A percentile compares a stretch with the other conserved stretches of the same genome.
These are phyloP conservation scores for Marchantia paleacea DNA, from an alignment of 225 moss, liverwort and hornwort genomes.

Conservation along the genomic window DNA sequence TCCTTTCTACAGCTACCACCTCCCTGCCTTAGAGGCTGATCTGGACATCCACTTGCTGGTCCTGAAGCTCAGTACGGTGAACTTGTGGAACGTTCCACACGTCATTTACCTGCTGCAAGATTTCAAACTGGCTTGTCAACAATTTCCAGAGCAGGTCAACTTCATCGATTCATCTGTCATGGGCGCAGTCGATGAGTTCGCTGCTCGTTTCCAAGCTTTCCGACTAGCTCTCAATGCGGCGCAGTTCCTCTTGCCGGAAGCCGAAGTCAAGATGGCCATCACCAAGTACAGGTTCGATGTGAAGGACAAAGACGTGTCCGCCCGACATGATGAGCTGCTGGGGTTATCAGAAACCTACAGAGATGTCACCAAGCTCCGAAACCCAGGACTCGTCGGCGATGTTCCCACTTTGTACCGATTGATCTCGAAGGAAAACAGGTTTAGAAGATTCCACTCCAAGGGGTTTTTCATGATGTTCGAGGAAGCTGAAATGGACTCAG, in stretches of 20 bases:
- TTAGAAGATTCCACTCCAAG: neutral
- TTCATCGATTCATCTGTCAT: neutral
- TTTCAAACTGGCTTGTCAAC: neutral
- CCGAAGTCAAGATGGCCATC: neutral
- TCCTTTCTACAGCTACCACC: slow-evolving; percentile 4
- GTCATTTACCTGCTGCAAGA: slow-evolving; percentile 1
- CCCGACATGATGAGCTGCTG: neutral
- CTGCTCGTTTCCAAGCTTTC: neutral
- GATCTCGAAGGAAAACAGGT: slow-evolving; percentile 3
- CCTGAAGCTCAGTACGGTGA: neutral
- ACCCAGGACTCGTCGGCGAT: neutral
- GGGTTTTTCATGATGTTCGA: neutral
- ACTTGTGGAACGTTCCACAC: neutral
- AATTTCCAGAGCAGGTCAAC: slow-evolving; percentile 5
- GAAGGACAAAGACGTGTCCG: neutral
- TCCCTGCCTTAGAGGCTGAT: slow-evolving; percentile 1
- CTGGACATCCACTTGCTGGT: slow-evolving; percentile 5
- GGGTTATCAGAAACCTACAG: neutral
- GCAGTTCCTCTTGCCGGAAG: neutral
- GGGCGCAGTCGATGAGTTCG: neutral
- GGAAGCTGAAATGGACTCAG: no score
- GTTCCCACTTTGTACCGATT: neutral
- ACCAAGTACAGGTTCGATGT: neutral
- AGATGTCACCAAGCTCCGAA: neutral
- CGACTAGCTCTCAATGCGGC: neutral